phyloP scores from a whole-genome alignment of 306 rosid genomes.

The Canavalia gladiata region DNA sequence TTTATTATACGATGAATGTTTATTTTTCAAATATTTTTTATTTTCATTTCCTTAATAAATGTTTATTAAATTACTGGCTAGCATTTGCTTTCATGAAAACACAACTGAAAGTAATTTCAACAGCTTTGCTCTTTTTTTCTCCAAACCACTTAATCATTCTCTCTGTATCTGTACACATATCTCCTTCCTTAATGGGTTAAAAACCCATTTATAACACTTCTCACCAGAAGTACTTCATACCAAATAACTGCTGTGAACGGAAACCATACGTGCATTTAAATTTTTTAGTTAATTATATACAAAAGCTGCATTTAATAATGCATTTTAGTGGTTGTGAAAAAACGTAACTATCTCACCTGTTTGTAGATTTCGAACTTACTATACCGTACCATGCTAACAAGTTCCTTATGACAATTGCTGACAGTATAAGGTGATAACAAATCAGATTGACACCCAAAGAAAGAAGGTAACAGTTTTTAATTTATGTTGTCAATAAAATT shows the following conservation, averaged over 20 bases:
- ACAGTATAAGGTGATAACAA: conserved; percentile 64
- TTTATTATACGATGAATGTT: no score
- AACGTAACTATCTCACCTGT: background rate
- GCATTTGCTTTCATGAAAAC: no score
- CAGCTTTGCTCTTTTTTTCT: background rate
- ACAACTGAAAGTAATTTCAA: no score
- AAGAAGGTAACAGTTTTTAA: conserved; percentile 64
- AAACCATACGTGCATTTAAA: background rate
- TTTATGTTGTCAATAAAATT: background rate
- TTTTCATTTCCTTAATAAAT: no score
- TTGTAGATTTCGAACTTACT: conserved; percentile 27
- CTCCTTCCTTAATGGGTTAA: background rate
- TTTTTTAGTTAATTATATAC: background rate
- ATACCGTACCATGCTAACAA: conserved; percentile 45
- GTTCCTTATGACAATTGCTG: conserved; percentile 27
- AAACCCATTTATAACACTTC: background rate
- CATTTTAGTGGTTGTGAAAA: background rate
- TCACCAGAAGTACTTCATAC: no score
- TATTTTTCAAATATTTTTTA: no score
- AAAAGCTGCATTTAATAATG: background rate
- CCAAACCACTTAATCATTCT: background rate
- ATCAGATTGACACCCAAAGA: conserved; percentile 63
- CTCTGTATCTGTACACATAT: background rate
- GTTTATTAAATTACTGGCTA: no score
- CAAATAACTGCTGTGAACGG: background rate